Evolutionary conservation across 2,329 filamentous ascomycete genomes (phyloP), one percentile per base, ranked within the genome.

Genomic region (Paecilomyces dactylethromorphus): DNA sequence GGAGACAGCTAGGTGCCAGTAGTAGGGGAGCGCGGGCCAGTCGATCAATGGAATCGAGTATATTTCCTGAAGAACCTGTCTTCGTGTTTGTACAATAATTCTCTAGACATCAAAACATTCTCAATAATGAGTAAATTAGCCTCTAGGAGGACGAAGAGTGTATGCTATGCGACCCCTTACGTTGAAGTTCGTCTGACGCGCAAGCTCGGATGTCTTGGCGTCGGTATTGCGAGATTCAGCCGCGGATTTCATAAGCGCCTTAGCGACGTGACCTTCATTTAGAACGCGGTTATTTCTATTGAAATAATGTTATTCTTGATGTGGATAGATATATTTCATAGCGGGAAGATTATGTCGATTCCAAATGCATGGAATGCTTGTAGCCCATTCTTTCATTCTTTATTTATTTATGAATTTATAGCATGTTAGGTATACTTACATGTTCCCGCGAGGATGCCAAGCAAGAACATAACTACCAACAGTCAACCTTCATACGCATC

Each of bases 161-260:
- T 21, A 45, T 45, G 39, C 15, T 21, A 5, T 45, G n/a, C 18
- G 15, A 45, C 15, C 39, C 39, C 39, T 18, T 45, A 8, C 15
- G 39, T 7, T 18, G 35, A 18, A 45, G 35, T 18, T 45, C n/a
- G 39, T 45, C 39, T 45, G 39, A 45, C 39, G 39, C 39, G n/a
- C n/a, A 6, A 45, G 15, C 13, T 15, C 35, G 13, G n/a, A 45
- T 21, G 57, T 54, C 58, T 59, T 59, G 54, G 58, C 58, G 39
- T 54, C 54, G 11, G 54, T 18, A 15, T 55, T 33, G 15, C 7
- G 15, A 55, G 39, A 26, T n/a, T 39, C 32, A 55, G 53, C 31
- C 39, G 39, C 39, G 18, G 32, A 15, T 33, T 33, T 33, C 11
- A 11, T 33, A 33, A 33, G 32, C 32, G 32, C 3, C 18, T 45